phyloP scores from a whole-genome alignment of 176 grass and related monocot genomes.

The Puccinellia tenuiflora region DNA sequence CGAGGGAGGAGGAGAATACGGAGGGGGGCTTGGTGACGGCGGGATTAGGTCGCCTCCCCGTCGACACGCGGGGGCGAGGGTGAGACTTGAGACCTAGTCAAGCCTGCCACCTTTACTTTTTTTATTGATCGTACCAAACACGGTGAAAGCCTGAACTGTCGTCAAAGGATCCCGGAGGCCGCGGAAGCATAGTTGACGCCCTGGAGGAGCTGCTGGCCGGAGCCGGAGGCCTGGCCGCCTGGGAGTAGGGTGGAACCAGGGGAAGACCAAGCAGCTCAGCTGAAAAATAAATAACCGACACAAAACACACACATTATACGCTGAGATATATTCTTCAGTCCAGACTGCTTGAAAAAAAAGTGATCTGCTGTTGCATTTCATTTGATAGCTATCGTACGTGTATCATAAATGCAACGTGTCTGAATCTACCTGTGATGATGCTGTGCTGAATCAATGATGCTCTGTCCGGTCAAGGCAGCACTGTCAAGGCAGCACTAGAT shows the following conservation, averaged over 20 bases:
- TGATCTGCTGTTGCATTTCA: no score
- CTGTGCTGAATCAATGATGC: neutral
- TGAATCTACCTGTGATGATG: neutral
- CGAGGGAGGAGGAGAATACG: no score
- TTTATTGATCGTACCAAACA: no score
- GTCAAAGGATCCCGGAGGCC: conserved; percentile 58
- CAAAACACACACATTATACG: no score
- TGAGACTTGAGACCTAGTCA: no score
- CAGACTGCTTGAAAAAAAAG: neutral
- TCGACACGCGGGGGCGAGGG: no score
- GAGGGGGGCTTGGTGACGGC: no score
- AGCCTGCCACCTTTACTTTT: no score
- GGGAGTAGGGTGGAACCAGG: conserved; percentile 38
- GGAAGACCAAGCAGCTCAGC: conserved; percentile 55
- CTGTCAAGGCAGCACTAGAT: neutral
- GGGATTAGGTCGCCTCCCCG: no score
- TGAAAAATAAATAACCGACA: neutral
- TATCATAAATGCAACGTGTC: neutral
- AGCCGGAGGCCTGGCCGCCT: conserved; percentile 22
- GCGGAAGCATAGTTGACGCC: conserved; percentile 67
- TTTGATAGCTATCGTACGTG: no score
- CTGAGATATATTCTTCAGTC: neutral
- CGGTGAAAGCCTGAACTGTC: no score
- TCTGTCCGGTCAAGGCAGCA: neutral
- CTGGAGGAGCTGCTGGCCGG: conserved; percentile 3